Conservation (phyloP, 2,329 filamentous ascomycete species). For the Leptographium procerum region DNA sequence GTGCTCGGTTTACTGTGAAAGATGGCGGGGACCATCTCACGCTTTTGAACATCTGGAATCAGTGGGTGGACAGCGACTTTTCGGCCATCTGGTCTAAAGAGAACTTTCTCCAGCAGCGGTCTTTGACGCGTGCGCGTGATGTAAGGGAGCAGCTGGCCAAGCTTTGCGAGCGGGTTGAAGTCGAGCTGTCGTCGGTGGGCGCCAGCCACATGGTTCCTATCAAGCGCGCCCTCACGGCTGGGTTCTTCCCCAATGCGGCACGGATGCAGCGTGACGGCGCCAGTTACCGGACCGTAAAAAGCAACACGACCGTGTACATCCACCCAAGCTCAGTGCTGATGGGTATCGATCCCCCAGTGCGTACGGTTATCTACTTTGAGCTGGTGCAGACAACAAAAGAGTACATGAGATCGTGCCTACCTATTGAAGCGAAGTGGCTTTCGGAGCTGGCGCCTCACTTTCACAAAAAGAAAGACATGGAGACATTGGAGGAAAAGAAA, state of each 20-base stretch:
- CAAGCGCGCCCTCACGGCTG: conserved; percentile 76
- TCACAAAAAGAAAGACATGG: conserved; percentile 83
- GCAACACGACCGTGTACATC: conserved; percentile 77
- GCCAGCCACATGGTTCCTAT: conserved; percentile 64
- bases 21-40: conserved; percentile 86
- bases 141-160: conserved; percentile 87
- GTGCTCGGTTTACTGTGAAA: conserved; percentile 77
- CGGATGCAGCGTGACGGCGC: conserved; percentile 73
- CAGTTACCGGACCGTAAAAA: conserved; percentile 85
- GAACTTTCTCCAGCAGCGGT: conserved; percentile 87
- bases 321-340: conserved; percentile 79
- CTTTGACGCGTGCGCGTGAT: conserved; percentile 78
- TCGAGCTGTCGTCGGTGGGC: conserved; percentile 58
- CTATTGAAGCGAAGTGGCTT: conserved; percentile 75
- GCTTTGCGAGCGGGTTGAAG: conserved; percentile 87
- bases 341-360: conserved; percentile 61
- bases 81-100: conserved; percentile 78
- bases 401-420: conserved; percentile 83
- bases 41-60: conserved; percentile 85
- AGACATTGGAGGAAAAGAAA: conserved; percentile 71
- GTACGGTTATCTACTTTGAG: conserved; percentile 82
- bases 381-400: conserved; percentile 76
- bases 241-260: conserved; percentile 91
- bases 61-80: conserved; percentile 90
- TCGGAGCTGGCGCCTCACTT: conserved; percentile 88